Evolutionary conservation across 345 rosid genomes (phyloP).

Genomic region (Lepidium aucheri): DNA sequence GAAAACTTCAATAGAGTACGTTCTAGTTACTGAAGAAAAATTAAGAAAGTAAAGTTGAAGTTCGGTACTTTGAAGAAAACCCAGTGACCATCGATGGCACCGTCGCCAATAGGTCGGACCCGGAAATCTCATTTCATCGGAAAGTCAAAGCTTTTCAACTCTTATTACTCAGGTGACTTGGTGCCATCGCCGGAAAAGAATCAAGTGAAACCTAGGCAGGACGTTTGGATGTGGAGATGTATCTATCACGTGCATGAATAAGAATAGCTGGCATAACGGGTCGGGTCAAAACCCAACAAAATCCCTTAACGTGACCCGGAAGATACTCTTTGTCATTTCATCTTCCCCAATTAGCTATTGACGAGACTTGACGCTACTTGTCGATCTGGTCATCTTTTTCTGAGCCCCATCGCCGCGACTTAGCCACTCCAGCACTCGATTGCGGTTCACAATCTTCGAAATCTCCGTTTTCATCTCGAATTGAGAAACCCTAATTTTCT

Average conservation of each 20-base stretch:
- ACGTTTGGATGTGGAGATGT: background rate
- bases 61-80: background rate
- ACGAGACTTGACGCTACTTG: background rate
- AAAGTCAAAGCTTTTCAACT: background rate
- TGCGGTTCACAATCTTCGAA: background rate
- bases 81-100: background rate
- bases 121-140: background rate
- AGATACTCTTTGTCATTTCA: background rate
- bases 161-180: background rate
- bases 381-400: background rate
- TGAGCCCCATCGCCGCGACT: conserved; percentile 15
- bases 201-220: background rate
- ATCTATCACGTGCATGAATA: background rate
- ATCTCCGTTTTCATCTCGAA: background rate
- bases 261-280: background rate
- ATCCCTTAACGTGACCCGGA: conserved; percentile 8
- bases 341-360: conserved; percentile 1
- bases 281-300: background rate
- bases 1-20: background rate
- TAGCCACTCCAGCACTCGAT: background rate
- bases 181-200: background rate
- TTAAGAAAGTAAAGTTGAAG: background rate
- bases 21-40: background rate
- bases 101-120: background rate
- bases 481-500: background rate